Evolutionary conservation across 2,329 filamentous ascomycete genomes (phyloP), one percentile per base, ranked within the genome.

Genomic region (Fusarium tjaetaba): DNA sequence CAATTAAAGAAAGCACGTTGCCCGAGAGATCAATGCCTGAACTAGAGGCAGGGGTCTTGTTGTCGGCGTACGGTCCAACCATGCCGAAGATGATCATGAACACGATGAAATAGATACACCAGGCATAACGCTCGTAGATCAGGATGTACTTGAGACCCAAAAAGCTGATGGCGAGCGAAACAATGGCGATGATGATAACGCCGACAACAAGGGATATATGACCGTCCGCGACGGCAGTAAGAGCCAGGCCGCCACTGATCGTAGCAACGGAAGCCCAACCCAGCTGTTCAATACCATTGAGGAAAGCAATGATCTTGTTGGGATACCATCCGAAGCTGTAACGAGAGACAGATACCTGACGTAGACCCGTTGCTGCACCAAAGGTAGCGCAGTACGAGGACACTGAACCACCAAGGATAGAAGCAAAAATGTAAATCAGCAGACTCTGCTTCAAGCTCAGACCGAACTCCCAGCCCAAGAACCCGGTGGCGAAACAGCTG

Each of bases 401-500:
- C 3, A 63, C 61, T 7, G 61, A 63, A 14, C 53, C 61, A 30
- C 61, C 53, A 60, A 63, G 61, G 3, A 63, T 60, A 48, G 61
- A 63, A 4, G 61, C 53, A 36, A 63, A 63, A 20, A 63, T 2
- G 4, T 63, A 63, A 7, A 63, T 63, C 8, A 63, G 28, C 2
- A 63, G 53, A 41, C 61, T 63, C 61, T 63, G 61, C 42, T 63
- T 63, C 42, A 63, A 63, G 53, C 61, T 63, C 18, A 60, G 53
- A 5, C 61, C 61, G 15, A 63, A 63, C 42, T 63, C 61, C 61
- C 61, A 63, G 4, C 61, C 61, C 26, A 63, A 11, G 34, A 63
- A 63, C 15, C 61, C 61, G 49, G 61, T 63, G 14, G 61, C 61
- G 26, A 63, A 63, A 24, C 61, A 63, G 16, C 61, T 63, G 13